phyloP scores from a whole-genome alignment of 805 yeast species.

The Pichia scutulata region DNA sequence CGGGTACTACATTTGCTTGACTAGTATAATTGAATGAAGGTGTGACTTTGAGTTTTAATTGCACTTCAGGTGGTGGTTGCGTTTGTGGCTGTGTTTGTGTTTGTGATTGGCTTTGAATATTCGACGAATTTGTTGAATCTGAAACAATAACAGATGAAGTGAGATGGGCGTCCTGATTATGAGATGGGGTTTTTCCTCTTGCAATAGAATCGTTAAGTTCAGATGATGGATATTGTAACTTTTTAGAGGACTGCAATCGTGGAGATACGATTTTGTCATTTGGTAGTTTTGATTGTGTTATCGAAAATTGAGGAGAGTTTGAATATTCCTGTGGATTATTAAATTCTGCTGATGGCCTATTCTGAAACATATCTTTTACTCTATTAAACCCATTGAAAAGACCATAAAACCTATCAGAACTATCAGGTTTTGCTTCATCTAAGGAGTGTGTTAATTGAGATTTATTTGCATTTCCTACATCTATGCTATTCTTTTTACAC shows the following conservation, averaged over 20 bases:
- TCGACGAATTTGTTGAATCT: conserved; percentile 1
- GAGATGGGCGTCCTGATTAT: not conserved
- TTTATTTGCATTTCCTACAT: not conserved
- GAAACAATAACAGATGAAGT: not conserved
- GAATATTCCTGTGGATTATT: not conserved
- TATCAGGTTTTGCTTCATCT: not conserved
- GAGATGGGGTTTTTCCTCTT: not conserved
- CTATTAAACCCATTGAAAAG: not conserved
- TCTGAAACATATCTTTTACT: not conserved
- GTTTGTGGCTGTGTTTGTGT: conserved; percentile 3
- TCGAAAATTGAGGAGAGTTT: not conserved
- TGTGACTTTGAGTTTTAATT: no score
- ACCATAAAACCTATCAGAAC: not conserved
- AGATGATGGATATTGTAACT: not conserved
- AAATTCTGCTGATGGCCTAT: not conserved
- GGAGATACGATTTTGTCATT: not conserved
- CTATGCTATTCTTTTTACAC: not conserved
- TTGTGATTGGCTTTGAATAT: not conserved
- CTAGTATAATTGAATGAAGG: not conserved
- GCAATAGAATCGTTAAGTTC: not conserved
- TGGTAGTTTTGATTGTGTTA: not conserved
- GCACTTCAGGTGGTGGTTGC: not conserved
- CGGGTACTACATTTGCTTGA: no score
- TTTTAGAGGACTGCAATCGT: not conserved
- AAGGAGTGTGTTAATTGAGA: not conserved